phyloP scores from a whole-genome alignment of 805 yeast genomes.

The Blastobotrys terrestris region DNA sequence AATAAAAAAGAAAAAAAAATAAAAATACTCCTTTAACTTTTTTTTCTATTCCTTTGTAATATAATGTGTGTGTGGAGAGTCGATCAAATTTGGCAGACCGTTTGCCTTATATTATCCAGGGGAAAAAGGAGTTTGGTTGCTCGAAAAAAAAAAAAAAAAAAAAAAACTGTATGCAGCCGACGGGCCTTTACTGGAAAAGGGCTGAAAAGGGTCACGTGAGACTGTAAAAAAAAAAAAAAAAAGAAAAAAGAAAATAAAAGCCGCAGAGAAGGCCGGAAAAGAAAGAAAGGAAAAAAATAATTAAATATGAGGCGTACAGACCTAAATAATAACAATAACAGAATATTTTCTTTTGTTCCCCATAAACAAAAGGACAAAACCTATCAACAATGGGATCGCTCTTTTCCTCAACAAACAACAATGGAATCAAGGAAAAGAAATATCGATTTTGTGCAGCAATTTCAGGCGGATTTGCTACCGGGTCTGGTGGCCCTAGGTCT shows the following conservation, averaged over 20 bases:
- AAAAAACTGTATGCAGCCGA: not conserved
- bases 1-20: not conserved
- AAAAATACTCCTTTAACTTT: not conserved
- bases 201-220: not conserved
- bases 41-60: not conserved
- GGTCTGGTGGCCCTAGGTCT: not conserved
- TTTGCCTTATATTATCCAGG: slow-evolving; percentile 3
- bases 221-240: not conserved
- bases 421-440: not conserved
- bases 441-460: not conserved
- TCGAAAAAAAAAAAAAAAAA: not conserved
- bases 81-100: not conserved
- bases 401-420: not conserved
- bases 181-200: not conserved
- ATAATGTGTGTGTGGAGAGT: not conserved
- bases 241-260: not conserved
- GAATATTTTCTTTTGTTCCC: not conserved
- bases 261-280: not conserved
- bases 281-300: not conserved
- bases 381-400: not conserved
- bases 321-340: not conserved
- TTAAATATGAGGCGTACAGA: no score
- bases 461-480: not conserved
- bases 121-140: not conserved
- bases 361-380: not conserved